Evolutionary conservation across 176 grass and related monocot genomes (phyloP), one percentile per base, ranked within the genome.

Genomic region (Carex littledalei): DNA sequence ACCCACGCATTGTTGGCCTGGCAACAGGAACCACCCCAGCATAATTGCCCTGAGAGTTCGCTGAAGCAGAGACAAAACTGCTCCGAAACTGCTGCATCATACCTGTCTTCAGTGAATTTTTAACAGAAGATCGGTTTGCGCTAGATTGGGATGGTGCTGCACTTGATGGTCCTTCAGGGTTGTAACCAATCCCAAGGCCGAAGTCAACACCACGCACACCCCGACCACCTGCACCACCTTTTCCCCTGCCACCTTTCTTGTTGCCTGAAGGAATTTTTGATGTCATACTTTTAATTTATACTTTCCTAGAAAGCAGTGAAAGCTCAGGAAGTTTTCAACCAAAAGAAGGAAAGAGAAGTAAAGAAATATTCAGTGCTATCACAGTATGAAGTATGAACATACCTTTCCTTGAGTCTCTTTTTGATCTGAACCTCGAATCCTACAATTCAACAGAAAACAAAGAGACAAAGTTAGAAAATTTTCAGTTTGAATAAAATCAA

Each of bases 121-220:
- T 82, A 64, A 82, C 81, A 49, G 89, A 64, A 81, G 93, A 89
- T 88, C 93, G 74, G 70, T 57, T 94, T 70, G 87, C 86, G 78
- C 83, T 50, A 58, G 91, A 80, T 85, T 93, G 89, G 47, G 93
- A 83, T 64, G 83, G 59, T 78, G 76, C 64, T 69, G 80, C 91
- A 49, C 21, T 31, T 52, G 81, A 50, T 68, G 96, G 81, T 39
- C 57, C 75, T 80, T 92, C 96, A 67, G 94, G 20, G 79, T 58
- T 90, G 58, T 95, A 98, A 56, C 96, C 96, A 62, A 98, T 98
- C 52, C 96, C 96, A 16, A 94, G 93, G 34, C 96, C 96, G 70
- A 89, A 98, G 89, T 98, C 93, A 92, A 98, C 96, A 83, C 96
- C 96, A 63, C 96, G 92, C 22, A 98, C 93, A 71, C 96, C 96